Evolutionary conservation across 2,329 filamentous ascomycete genomes (phyloP), one percentile per base, ranked within the genome.

Genomic region (Myriosclerotinia duriaeana): DNA sequence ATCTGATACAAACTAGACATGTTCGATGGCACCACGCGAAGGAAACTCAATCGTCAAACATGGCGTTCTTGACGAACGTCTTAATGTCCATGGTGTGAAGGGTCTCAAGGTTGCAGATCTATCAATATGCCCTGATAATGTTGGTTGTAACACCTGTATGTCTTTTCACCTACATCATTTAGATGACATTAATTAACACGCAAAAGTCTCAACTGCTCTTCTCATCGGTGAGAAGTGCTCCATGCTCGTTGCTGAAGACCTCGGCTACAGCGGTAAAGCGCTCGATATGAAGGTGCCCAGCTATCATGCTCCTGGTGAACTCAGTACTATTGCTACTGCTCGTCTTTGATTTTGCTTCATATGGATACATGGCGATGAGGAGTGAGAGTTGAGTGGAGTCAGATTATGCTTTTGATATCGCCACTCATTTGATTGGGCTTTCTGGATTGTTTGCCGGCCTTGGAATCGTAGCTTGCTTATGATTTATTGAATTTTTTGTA

Each of bases 211-310:
- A 26, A 81, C 79, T 6, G 80, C 80, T 4, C 74, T 82, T 52
- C 75, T 78, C 36, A 76, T 80, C 48, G 78, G 78, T 1, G 78
- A 80, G 71, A 78, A 78, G 71, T 78, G 77, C 34, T 77, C 78
- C 50, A 73, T 78, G 66, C 74, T 80, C 15, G 75, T 79, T n/a
- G 76, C 76, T 52, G 74, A 77, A 68, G 78, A 80, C 69, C 68
- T 81, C 44, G 79, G 78, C 1, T 74, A 75, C 46, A 90, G 90
- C 40, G 73, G 81, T 82, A 70, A 67, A 40, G 89, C 87, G 12
- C 80, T 94, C 69, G 87, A 92, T 53, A 94, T 94, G 91, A 89
- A 87, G 78, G 89, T 84, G 4, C 87, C 87, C 1, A 81, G 80
- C 12, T 89, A 89, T 74, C 78, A 88, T 68, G 86, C 83, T 0